Evolutionary conservation across 305 asterid species (phyloP), one percentile per base, ranked within the genome.

Genomic region (Ilex paraguariensis): DNA sequence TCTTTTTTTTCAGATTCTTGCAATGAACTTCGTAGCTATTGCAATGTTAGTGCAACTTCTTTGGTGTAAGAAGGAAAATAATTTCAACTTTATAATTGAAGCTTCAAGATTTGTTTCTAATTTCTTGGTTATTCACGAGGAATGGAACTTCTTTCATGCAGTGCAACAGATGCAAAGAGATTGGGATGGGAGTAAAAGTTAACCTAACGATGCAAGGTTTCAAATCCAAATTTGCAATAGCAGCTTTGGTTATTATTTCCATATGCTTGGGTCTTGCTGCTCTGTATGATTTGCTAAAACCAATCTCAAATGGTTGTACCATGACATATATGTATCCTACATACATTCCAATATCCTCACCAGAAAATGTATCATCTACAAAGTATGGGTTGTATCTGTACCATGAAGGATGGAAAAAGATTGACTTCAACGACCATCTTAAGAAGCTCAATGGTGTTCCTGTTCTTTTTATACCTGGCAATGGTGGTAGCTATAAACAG

Each of bases 401-500:
- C 82, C 98, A 87, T 58, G 98, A 93, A 79, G 98, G 98, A 33
- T 93, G 98, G 98, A 79, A 75, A 73, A 82, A 66, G 69, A 84
- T 93, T 66, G 97, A 93, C 74, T 90, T 81, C 70, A 57, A 66
- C 15, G 92, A 90, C 63, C 96, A 81, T 67, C 73, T 93, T 49
- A 87, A 76, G 78, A 78, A 82, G 66, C 91, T 87, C 66, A 81
- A 76, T 64, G 96, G 98, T 7, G 84, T 90, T 72, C 98, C 98
- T 61, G 87, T 93, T 76, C 96, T 93, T 66, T 93, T 93, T 57
- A 86, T 93, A 67, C 98, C 98, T 60, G 98, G 98, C 56, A 90
- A 93, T 65, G 94, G 98, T 45, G 98, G 98, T 69, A 90, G 98
- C 90, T 87, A 87, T 87, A 93, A 90, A 74, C 98, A 93, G 98